Percentiles rank a stretch among this genome's conserved stretches.
Conservation (phyloP, 495 filamentous ascomycete species). For the Xylaria curta region DNA sequence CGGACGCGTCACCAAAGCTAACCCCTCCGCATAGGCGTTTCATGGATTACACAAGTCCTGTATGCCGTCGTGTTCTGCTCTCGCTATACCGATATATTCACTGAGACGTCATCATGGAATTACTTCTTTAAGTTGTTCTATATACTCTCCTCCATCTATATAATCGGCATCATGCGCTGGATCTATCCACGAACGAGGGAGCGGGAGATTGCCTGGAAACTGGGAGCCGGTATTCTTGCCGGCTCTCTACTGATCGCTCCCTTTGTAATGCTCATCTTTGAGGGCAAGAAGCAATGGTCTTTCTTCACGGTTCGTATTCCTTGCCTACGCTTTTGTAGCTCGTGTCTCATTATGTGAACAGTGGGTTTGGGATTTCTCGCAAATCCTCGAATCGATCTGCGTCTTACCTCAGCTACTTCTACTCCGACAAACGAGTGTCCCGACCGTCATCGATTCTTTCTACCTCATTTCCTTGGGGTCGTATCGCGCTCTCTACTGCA, state of each 20-base stretch:
- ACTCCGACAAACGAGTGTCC: constrained; percentile 90
- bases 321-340: not conserved
- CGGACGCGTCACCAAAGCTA: constrained; percentile 22
- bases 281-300: constrained; percentile 44
- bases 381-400: constrained; percentile 88
- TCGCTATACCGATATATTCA: constrained; percentile 86
- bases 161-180: constrained; percentile 83
- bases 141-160: constrained; percentile 83
- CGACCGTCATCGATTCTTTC: constrained; percentile 94
- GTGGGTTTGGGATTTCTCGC: constrained; percentile 83
- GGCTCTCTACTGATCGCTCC: constrained; percentile 67
- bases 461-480: constrained; percentile 88
- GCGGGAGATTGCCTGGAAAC: constrained; percentile 87
- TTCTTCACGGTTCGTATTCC: constrained; percentile 62
- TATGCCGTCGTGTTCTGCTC: constrained; percentile 86
- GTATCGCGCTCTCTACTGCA: constrained; percentile 88
- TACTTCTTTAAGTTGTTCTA: constrained; percentile 86
- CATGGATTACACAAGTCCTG: constrained; percentile 90
- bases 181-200: constrained; percentile 88
- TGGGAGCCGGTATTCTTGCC: constrained; percentile 68
- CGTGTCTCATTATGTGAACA: constrained; percentile 43
- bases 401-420: constrained; percentile 91
- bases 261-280: constrained; percentile 69
- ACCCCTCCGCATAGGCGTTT: constrained; percentile 68
- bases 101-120: constrained; percentile 62